phyloP scores from a whole-genome alignment of 2,329 filamentous ascomycete species.

The Hypoxylon sp. region DNA sequence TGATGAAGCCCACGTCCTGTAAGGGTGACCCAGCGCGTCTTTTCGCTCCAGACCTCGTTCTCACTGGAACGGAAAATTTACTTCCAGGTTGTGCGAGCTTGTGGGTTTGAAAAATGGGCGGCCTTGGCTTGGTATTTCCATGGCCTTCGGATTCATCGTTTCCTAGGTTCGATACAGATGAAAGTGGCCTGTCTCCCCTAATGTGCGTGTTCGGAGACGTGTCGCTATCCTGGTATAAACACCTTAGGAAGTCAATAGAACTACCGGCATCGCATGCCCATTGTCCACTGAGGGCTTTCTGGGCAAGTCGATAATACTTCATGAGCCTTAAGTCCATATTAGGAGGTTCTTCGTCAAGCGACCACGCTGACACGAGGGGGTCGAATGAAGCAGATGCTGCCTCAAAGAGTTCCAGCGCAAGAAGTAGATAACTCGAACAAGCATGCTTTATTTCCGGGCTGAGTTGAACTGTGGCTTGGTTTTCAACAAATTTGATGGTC shows the following conservation, averaged over 20 bases:
- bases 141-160: conserved; percentile 5
- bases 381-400: conserved; percentile 41
- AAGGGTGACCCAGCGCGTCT: conserved; percentile 38
- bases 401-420: conserved; percentile 42
- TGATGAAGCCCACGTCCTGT: conserved; percentile 27
- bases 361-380: conserved; percentile 38
- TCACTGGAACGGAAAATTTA: conserved; percentile 29
- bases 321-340: conserved; percentile 40
- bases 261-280: conserved; percentile 21
- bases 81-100: conserved; percentile 6
- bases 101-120: conserved; percentile 13
- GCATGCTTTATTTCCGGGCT: conserved; percentile 17
- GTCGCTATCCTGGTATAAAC: conserved; percentile 31
- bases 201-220: background rate
- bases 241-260: conserved; percentile 34
- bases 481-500: conserved; percentile 30
- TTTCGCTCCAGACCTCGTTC: conserved; percentile 34
- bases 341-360: conserved; percentile 41
- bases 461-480: conserved; percentile 18
- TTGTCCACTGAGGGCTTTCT: conserved; percentile 33
- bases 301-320: conserved; percentile 43
- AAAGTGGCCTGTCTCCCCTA: conserved; percentile 1
- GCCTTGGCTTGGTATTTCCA: background rate
- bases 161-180: background rate
- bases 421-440: conserved; percentile 33